A percentile compares a stretch with the other conserved stretches of the same genome.
Conservation (phyloP, 768 basidiomycete species). For the Hebeloma cylindrosporum region DNA sequence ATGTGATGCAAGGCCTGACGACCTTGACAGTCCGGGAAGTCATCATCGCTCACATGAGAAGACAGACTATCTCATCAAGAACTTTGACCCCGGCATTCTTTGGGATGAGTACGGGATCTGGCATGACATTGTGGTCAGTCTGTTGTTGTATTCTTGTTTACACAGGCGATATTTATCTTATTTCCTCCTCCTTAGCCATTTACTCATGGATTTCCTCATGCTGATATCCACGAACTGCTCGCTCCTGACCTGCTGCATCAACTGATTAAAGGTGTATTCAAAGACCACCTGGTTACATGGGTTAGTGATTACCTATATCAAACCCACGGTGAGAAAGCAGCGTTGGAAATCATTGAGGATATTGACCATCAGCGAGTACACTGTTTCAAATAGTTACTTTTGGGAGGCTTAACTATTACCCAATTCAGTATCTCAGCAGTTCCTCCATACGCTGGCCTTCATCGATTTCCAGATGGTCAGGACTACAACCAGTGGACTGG, state of each 20-base stretch:
- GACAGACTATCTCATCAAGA: conserved; percentile 23
- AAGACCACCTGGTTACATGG: conserved; percentile 44
- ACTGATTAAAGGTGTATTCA: conserved; percentile 41
- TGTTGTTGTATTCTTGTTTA: not conserved
- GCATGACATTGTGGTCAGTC: conserved; percentile 5
- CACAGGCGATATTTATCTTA: conserved; percentile 1
- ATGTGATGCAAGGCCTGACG: conserved; percentile 19
- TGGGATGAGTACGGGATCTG: conserved; percentile 35
- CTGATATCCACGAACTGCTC: conserved; percentile 34
- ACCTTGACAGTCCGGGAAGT: conserved; percentile 16
- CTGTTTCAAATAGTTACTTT: not conserved
- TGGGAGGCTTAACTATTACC: not conserved
- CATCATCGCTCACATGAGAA: conserved; percentile 22
- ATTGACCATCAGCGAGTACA: conserved; percentile 35
- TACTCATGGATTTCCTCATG: conserved; percentile 29
- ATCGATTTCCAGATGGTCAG: conserved; percentile 21
- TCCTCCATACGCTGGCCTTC: conserved; percentile 21
- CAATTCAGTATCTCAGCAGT: conserved; percentile 20
- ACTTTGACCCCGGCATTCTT: conserved; percentile 25
- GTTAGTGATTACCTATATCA: conserved; percentile 31
- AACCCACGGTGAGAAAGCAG: conserved; percentile 13
- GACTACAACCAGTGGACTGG: conserved; percentile 28
- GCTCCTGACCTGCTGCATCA: conserved; percentile 38
- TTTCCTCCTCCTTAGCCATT: conserved; percentile 25
- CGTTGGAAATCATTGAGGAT: conserved; percentile 31